phyloP scores from a whole-genome alignment of 345 rosid species.

The Melaleuca alternifolia region DNA sequence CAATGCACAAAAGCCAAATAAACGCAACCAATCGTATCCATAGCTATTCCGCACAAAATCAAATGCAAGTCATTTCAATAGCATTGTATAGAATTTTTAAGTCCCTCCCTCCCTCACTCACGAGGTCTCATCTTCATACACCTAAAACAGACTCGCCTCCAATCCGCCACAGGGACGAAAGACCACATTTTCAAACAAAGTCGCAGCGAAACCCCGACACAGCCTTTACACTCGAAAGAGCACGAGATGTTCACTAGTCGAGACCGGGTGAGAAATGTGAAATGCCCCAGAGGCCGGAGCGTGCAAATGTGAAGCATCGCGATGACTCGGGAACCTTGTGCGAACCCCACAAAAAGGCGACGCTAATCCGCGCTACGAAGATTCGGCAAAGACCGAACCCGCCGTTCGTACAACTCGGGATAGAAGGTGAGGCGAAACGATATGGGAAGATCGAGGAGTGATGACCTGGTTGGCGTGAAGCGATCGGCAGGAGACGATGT shows the following conservation, averaged over 20 bases:
- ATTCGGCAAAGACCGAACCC: neutral
- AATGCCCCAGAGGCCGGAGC: neutral
- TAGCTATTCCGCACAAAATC: neutral
- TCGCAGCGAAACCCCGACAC: neutral
- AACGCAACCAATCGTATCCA: neutral
- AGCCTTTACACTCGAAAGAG: neutral
- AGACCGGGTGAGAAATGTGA: neutral
- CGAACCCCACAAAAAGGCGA: neutral
- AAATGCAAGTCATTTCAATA: neutral
- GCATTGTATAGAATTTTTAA: neutral
- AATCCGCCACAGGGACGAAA: neutral
- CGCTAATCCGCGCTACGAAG: neutral
- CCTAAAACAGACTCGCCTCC: neutral
- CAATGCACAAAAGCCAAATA: neutral
- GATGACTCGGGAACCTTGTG: neutral
- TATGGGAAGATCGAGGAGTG: neutral
- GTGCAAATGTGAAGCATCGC: neutral
- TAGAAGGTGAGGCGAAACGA: neutral
- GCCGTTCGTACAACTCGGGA: neutral
- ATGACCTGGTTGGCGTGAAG: constrained; percentile 60
- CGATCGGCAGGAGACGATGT: constrained; percentile 77
- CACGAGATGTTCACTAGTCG: neutral
- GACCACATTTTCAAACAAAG: neutral
- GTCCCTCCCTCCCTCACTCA: neutral
- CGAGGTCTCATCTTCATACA: neutral